Base-by-base conservation (phyloP, 2,329 filamentous ascomycete genomes). In the Chaetomiaceae sp. region DNA sequence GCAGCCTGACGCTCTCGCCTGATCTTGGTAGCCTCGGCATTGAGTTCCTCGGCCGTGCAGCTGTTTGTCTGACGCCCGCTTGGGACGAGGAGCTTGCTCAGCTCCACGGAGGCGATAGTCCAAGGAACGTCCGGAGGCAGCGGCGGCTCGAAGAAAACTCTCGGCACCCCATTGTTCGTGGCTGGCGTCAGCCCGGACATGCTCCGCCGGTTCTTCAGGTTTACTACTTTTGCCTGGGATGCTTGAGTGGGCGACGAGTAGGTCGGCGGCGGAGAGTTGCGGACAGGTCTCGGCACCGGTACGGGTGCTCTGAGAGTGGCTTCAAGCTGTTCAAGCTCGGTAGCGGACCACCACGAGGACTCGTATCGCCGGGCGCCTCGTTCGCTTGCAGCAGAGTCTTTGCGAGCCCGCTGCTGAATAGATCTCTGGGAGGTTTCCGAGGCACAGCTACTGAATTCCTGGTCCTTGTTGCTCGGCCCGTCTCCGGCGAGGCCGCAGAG, bases 241-340 rank as follows among this genome's bases (percentile, higher is more conserved):
- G 92, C 88, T 57, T 92, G 88, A 0, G 92, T 97, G 0, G 91
- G 89, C 1, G 91, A 89, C 2, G 84, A 90, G 69, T 91, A 96
- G 1, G 88, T 91, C 1, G 88, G 85, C 8, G 77, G 68, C 20
- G 80, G 79, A 14, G 77, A 75, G 55, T 72, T 73, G 25, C 83
- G 81, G 14, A 76, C 69, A 63, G 82, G 84, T 63, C 72, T 79
- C 8, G 72, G 71, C 51, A 77, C 75, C 7, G 56, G 69, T 5
- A 77, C 69, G 3, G 76, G 75, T n/a, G 75, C 71, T 12, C 75
- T 71, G 47, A 83, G 71, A 19, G 83, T 71, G 2, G 75, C 71
- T 61, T 95, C 89, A 12, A 95, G 74, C 51, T 82, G 81, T 55
- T 89, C 84, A 6, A 95, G 76, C 58, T 84, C 77, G 2, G 75